Conservation (phyloP, 192 early-diverging fungal genomes). For the Kickxella alabastrina region DNA sequence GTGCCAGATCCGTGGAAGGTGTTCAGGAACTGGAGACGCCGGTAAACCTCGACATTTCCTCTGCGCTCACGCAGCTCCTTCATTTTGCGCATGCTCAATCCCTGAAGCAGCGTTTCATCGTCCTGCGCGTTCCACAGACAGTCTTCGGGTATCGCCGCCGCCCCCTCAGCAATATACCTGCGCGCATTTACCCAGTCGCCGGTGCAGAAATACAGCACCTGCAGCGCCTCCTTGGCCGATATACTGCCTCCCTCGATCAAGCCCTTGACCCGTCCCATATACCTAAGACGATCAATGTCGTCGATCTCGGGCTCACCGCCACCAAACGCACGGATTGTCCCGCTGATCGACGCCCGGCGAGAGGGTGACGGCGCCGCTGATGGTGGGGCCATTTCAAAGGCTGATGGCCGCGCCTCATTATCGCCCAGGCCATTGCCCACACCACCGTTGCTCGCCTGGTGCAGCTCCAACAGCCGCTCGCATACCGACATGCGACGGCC, state of each 20-base stretch:
- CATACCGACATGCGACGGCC: constrained; percentile 27
- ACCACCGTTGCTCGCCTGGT: constrained; percentile 4
- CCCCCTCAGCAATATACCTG: constrained; percentile 22
- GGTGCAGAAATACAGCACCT: constrained; percentile 35
- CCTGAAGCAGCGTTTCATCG: constrained; percentile 26
- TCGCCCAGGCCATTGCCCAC: not conserved
- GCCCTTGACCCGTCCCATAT: constrained; percentile 46
- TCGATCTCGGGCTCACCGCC: constrained; percentile 26
- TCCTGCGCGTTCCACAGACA: constrained; percentile 38
- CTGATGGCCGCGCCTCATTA: not conserved
- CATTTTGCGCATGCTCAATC: constrained; percentile 14
- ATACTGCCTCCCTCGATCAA: constrained; percentile 26
- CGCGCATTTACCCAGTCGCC: constrained; percentile 48
- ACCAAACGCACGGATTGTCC: constrained; percentile 46
- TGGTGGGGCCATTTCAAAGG: not conserved
- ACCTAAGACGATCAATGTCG: constrained; percentile 25
- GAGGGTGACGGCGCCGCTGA: constrained; percentile 26
- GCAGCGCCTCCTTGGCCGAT: constrained; percentile 31
- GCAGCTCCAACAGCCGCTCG: constrained; percentile 35
- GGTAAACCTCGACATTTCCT: constrained; percentile 49
- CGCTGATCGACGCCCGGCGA: constrained; percentile 37
- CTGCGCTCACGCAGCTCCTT: constrained; percentile 34
- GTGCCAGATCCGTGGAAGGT: constrained; percentile 25
- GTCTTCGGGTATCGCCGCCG: constrained; percentile 4
- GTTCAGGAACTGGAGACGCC: constrained; percentile 47